phyloP scores from a whole-genome alignment of 495 filamentous ascomycete species.

The Xylaria flabelliformis region DNA sequence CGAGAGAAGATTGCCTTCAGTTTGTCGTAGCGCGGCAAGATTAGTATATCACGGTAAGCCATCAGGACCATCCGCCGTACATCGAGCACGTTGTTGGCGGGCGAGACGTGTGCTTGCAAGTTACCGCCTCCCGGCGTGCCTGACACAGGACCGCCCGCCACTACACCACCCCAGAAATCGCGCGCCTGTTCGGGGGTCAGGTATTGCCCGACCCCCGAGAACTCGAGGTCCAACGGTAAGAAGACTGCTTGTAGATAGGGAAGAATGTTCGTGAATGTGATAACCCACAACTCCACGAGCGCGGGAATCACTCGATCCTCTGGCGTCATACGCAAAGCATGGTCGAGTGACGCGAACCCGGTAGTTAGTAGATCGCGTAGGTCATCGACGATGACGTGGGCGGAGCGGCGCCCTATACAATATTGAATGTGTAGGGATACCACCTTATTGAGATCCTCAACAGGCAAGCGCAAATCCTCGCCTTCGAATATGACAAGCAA shows the following conservation, averaged over 20 bases:
- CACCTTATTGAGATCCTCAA: conserved; percentile 93
- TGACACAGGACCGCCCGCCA: conserved; percentile 14
- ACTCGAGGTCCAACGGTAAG: conserved; percentile 91
- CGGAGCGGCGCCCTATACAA: conserved; percentile 71
- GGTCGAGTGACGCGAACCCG: conserved; percentile 86
- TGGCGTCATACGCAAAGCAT: conserved; percentile 73
- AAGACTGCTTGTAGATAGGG: conserved; percentile 98
- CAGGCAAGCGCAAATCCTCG: conserved; percentile 84
- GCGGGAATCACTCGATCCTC: conserved; percentile 85
- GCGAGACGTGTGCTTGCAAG: conserved; percentile 42
- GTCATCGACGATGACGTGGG: conserved; percentile 76
- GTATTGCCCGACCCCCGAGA: conserved; percentile 80
- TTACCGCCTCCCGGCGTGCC: conserved; percentile 11
- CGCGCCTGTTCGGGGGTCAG: conserved; percentile 76
- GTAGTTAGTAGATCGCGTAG: conserved; percentile 78
- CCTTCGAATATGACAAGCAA: conserved; percentile 92
- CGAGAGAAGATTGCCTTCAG: conserved; percentile 91
- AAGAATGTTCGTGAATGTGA: conserved; percentile 86
- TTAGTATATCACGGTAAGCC: conserved; percentile 87
- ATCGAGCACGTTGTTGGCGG: conserved; percentile 66
- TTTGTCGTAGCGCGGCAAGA: conserved; percentile 82
- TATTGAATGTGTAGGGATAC: conserved; percentile 80
- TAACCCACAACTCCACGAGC: conserved; percentile 91
- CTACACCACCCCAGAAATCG: conserved; percentile 83
- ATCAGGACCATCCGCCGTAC: conserved; percentile 87